phyloP scores from a whole-genome alignment of 2,329 filamentous ascomycete species.

The Diaporthe sp. region DNA sequence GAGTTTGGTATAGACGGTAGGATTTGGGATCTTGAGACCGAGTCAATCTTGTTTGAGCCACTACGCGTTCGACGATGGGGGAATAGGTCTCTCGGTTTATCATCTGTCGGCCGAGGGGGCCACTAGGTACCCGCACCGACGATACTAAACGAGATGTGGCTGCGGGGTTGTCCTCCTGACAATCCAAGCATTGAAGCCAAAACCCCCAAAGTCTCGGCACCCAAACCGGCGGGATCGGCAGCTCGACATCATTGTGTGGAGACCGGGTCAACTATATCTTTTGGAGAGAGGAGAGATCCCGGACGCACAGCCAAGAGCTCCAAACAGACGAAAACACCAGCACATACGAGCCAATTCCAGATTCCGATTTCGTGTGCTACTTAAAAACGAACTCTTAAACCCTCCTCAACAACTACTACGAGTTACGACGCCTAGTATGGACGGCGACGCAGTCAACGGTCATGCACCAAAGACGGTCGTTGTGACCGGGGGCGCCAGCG shows the following conservation, averaged over 20 bases:
- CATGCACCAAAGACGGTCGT: slow-evolving; percentile 46
- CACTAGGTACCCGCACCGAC: slow-evolving; percentile 5
- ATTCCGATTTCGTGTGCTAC: not conserved
- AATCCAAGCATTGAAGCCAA: slow-evolving; percentile 22
- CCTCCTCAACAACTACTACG: rapidly evolving
- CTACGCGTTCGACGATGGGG: not conserved
- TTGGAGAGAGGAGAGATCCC: not conserved
- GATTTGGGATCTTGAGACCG: not conserved
- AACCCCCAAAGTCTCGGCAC: slow-evolving; percentile 24
- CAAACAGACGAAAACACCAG: not conserved
- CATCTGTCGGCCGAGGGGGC: not conserved
- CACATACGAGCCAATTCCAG: not conserved
- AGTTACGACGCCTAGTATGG: not conserved
- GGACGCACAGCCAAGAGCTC: not conserved
- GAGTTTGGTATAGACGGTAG: not conserved
- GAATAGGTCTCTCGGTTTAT: slow-evolving; percentile 7
- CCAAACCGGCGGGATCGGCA: slow-evolving; percentile 27
- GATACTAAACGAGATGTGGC: slow-evolving; percentile 4
- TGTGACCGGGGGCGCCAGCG: slow-evolving; percentile 55
- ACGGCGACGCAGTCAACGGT: not conserved
- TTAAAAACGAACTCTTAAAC: rapidly evolving
- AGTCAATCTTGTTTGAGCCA: not conserved
- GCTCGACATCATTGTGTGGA: not conserved
- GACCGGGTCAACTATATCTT: slow-evolving; percentile 36
- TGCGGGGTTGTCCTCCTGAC: slow-evolving; percentile 33